Conservation (phyloP, 495 filamentous ascomycete species). For the Aspergillus sclerotioniger region DNA sequence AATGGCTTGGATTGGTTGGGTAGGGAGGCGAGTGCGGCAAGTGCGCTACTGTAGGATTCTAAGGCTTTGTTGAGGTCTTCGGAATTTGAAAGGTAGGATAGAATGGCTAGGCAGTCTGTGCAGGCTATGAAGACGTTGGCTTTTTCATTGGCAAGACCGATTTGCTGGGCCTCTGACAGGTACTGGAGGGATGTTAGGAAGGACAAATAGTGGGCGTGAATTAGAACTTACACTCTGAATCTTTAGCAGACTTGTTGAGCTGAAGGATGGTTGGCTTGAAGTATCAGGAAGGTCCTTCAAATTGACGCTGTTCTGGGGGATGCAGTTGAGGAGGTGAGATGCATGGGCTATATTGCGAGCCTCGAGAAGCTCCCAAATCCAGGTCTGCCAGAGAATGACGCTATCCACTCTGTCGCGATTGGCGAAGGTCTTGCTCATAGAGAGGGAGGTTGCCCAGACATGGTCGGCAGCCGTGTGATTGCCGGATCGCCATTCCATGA, state of each 20-base stretch:
- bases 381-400: conserved; percentile 65
- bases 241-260: conserved; percentile 51
- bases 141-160: conserved; percentile 49
- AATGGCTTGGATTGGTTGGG: conserved; percentile 28
- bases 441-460: conserved; percentile 65
- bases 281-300: conserved; percentile 20
- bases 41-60: conserved; percentile 51
- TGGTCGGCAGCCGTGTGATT: conserved; percentile 55
- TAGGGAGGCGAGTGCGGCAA: conserved; percentile 38
- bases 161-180: conserved; percentile 55
- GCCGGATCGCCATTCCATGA: conserved; percentile 63
- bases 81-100: conserved; percentile 57
- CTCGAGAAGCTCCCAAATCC: conserved; percentile 68
- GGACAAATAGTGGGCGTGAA: background rate
- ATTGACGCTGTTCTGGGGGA: conserved; percentile 33
- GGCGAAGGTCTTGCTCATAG: conserved; percentile 48
- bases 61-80: conserved; percentile 35
- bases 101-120: conserved; percentile 59
- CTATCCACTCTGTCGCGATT: conserved; percentile 36
- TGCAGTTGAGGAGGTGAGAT: conserved; percentile 45
- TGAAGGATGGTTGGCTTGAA: conserved; percentile 21
- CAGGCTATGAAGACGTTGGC: conserved; percentile 47
- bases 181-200: conserved; percentile 37
- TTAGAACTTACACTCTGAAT: conserved; percentile 43
- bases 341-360: conserved; percentile 43